Conservation (phyloP, 2,329 filamentous ascomycete genomes). For the Aspergillus japonicus region DNA sequence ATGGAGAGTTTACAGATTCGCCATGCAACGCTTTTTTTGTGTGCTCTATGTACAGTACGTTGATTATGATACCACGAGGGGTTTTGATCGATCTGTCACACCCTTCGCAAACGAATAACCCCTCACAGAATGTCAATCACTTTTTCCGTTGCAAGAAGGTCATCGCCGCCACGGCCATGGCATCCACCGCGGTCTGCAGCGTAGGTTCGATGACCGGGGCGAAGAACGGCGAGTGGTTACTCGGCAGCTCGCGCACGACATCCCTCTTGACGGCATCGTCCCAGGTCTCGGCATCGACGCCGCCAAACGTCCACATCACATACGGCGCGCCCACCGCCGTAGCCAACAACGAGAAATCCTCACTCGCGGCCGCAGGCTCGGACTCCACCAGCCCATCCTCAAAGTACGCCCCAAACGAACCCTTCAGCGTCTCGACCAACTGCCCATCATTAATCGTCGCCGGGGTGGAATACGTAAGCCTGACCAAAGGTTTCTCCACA, state of each 20-base stretch:
- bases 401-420: conserved; percentile 50
- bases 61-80: background rate
- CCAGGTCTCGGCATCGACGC: conserved; percentile 49
- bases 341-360: conserved; percentile 59
- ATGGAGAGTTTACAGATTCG: background rate
- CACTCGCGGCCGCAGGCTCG: conserved; percentile 48
- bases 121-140: background rate
- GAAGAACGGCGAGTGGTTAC: conserved; percentile 60
- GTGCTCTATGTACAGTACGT: background rate
- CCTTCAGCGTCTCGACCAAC: conserved; percentile 44
- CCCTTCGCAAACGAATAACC: background rate
- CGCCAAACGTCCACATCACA: conserved; percentile 58
- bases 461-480: conserved; percentile 46
- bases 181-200: conserved; percentile 52
- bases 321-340: conserved; percentile 51
- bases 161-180: conserved; percentile 51
- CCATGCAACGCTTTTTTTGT: background rate
- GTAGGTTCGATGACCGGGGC: conserved; percentile 58
- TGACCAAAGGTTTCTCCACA: conserved; percentile 45
- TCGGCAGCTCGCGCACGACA: conserved; percentile 50
- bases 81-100: too few relatives aligned
- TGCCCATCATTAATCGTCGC: conserved; percentile 53
- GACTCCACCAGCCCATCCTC: conserved; percentile 37
- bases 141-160: conserved; percentile 28
- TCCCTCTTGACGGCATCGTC: conserved; percentile 50